A percentile compares a stretch with the other conserved stretches of the same genome.
Conservation (phyloP, 257 asterid species). For the Coffea eugenioides region DNA sequence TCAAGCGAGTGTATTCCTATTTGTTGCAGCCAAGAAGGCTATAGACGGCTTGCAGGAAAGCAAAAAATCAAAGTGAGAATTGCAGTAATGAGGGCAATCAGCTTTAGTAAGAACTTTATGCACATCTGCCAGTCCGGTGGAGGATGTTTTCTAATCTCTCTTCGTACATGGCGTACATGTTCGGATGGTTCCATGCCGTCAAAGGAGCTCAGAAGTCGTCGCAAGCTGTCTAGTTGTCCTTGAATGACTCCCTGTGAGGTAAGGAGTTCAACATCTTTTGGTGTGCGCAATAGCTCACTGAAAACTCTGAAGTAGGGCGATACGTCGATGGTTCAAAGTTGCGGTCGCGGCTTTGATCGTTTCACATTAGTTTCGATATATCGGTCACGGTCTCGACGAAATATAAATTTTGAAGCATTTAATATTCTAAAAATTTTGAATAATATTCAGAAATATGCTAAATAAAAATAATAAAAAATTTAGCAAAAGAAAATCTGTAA, state of each 20-base stretch:
- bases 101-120: background rate
- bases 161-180: background rate
- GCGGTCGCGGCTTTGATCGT: too few species aligned
- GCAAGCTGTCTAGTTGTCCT: background rate
- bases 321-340: background rate
- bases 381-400: too few species aligned
- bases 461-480: too few species aligned
- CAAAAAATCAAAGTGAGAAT: background rate
- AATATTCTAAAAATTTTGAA: too few species aligned
- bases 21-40: background rate
- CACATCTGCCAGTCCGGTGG: background rate
- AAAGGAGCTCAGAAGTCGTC: background rate
- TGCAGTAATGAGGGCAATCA: background rate
- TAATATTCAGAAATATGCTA: too few species aligned
- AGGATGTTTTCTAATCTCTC: background rate
- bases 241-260: background rate
- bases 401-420: too few species aligned
- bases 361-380: too few species aligned
- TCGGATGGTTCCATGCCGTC: background rate
- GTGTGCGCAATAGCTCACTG: background rate
- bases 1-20: too few species aligned
- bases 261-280: background rate
- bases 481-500: too few species aligned
- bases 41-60: background rate
- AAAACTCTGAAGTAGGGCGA: background rate